Percentiles rank a stretch among this genome's conserved stretches.
Conservation (phyloP, 331 rosid species). For the Cydonia oblonga region DNA sequence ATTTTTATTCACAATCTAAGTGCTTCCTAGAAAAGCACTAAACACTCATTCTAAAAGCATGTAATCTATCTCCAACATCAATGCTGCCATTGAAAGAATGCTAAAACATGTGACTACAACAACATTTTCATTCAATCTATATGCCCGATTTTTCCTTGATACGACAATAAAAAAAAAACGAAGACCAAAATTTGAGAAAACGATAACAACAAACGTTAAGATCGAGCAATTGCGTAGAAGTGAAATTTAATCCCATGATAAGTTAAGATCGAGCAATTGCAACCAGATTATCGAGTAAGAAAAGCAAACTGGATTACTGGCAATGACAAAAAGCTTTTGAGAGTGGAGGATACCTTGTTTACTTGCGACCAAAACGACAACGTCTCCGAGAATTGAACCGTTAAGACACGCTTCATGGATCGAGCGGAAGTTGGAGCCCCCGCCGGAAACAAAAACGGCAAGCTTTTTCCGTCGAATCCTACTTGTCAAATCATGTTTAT, state of each 20-base stretch:
- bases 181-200: background rate
- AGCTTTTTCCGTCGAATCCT: slow-evolving; percentile 48
- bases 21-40: too few species aligned
- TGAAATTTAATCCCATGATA: too few species aligned
- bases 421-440: slow-evolving; percentile 82
- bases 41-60: too few species aligned
- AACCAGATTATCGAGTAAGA: too few species aligned
- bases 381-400: slow-evolving; percentile 58
- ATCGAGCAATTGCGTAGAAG: background rate
- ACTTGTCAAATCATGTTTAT: slow-evolving; percentile 2
- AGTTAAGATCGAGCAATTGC: background rate
- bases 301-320: too few species aligned
- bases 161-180: too few species aligned
- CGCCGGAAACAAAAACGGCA: slow-evolving; percentile 82
- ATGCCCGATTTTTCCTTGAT: too few species aligned
- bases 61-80: too few species aligned
- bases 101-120: too few species aligned
- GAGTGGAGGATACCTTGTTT: slow-evolving; percentile 29
- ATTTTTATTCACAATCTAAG: too few species aligned
- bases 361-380: slow-evolving; percentile 60
- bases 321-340: background rate
- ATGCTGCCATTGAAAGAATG: too few species aligned
- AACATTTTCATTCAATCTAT: too few species aligned
- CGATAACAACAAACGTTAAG: background rate
- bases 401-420: slow-evolving; percentile 53